phyloP scores from a whole-genome alignment of 2,329 filamentous ascomycete species.

The Colletotrichum sp. region DNA sequence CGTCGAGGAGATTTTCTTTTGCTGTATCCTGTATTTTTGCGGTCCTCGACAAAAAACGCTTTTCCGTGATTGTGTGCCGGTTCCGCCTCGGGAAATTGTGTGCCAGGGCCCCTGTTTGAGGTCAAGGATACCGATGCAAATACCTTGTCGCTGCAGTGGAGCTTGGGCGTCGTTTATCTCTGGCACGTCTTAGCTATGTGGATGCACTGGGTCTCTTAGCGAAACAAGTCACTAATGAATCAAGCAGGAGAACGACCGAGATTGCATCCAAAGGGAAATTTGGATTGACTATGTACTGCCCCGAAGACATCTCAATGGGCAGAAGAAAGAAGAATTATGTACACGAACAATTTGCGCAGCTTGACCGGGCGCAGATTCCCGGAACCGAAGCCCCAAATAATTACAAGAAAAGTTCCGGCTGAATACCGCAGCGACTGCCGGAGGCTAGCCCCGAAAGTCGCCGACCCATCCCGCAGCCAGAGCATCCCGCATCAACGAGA shows the following conservation, averaged over 20 bases:
- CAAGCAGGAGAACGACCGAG: background rate
- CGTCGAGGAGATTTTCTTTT: slow-evolving; percentile 7
- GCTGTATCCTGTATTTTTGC: background rate
- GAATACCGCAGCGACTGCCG: background rate
- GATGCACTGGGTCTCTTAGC: background rate
- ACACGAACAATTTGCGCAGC: slow-evolving; percentile 1
- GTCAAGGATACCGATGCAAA: background rate
- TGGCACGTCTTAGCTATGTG: background rate
- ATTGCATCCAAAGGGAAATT: background rate
- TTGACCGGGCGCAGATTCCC: background rate
- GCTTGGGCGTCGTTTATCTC: background rate
- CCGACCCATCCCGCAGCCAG: background rate
- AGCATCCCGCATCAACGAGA: background rate
- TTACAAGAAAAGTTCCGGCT: background rate
- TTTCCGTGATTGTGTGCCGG: background rate
- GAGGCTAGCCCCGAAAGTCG: background rate
- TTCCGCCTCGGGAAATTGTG: background rate
- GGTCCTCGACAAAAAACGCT: background rate
- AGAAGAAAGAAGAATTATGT: slow-evolving; percentile 2
- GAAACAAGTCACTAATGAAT: background rate
- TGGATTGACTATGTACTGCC: background rate
- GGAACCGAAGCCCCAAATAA: background rate
- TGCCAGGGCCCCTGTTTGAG: background rate
- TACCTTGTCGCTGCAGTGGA: background rate
- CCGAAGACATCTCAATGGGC: background rate